These are phyloP conservation scores for Metschnikowia cubensis DNA, from an alignment of 805 yeast species.

Conservation along the genomic window DNA sequence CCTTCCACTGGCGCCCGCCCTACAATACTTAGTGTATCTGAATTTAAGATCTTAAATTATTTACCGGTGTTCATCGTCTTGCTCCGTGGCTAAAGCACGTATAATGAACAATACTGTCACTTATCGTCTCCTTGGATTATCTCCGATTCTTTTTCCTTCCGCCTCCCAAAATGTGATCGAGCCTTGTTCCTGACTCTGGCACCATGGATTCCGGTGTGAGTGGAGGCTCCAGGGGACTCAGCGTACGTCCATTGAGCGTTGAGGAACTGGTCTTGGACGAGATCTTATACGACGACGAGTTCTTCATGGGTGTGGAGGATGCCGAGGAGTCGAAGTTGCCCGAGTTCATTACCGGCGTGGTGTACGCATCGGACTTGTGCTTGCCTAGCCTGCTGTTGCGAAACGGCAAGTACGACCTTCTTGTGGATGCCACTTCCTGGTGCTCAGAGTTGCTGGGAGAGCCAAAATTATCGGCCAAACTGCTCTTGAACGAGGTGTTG, in stretches of 20 bases:
- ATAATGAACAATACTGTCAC: no score
- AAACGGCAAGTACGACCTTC: slow-evolving; percentile 41
- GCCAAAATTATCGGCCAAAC: slow-evolving; percentile 62
- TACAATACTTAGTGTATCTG: no score
- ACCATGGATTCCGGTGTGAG: slow-evolving; percentile 9
- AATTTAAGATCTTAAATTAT: no score
- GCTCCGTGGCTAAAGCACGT: no score
- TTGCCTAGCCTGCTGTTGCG: slow-evolving; percentile 27
- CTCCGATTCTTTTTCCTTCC: slow-evolving; percentile 13
- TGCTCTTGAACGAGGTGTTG: slow-evolving; percentile 70
- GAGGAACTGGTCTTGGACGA: background rate
- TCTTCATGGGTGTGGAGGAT: slow-evolving; percentile 8
- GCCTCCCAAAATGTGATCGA: slow-evolving; percentile 14
- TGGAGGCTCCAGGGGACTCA: slow-evolving; percentile 12
- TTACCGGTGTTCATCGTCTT: no score
- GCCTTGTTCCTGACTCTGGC: slow-evolving; percentile 11
- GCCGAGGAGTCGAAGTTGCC: slow-evolving; percentile 8
- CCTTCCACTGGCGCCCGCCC: no score
- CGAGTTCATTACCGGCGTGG: slow-evolving; percentile 10
- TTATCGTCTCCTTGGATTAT: background rate
- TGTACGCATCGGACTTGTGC: slow-evolving; percentile 17
- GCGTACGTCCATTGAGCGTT: slow-evolving; percentile 2
- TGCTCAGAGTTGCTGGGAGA: slow-evolving; percentile 17
- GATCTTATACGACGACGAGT: background rate
- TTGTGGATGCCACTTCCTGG: slow-evolving; percentile 16